These are phyloP conservation scores for Babesia gibsoni DNA, from an alignment of 169 alveolate species.

Conservation along the genomic window DNA sequence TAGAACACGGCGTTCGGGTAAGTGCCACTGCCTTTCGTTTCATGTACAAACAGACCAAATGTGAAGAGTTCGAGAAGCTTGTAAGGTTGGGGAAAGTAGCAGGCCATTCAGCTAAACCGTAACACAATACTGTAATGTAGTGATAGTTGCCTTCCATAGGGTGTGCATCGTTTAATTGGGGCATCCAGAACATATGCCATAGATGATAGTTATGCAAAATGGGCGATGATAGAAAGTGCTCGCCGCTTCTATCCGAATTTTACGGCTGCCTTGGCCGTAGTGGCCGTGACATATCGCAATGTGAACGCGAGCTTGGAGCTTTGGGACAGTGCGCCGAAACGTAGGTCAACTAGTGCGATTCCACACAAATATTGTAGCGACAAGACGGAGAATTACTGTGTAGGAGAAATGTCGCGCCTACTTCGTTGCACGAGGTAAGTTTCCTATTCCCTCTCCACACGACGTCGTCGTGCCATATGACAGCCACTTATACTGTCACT, in stretches of 20 bases:
- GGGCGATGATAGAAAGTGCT: conserved; percentile 51
- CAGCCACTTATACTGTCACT: too few species aligned
- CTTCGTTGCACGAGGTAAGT: conserved; percentile 72
- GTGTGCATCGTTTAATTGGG: too few species aligned
- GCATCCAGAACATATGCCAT: neutral
- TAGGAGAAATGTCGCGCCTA: conserved; percentile 64
- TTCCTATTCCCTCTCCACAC: too few species aligned
- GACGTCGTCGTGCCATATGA: too few species aligned
- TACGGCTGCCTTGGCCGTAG: conserved; percentile 51
- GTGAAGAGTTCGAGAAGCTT: conserved; percentile 74
- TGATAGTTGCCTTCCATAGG: neutral
- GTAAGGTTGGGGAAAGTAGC: conserved; percentile 72
- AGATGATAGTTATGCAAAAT: neutral
- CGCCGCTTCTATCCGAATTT: conserved; percentile 32
- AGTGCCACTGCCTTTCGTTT: neutral
- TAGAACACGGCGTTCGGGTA: conserved; percentile 75
- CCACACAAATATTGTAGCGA: conserved; percentile 15
- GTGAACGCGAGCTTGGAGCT: conserved; percentile 26
- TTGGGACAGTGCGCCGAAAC: conserved; percentile 49
- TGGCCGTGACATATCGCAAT: conserved; percentile 58
- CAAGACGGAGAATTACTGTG: conserved; percentile 62
- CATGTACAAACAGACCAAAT: conserved; percentile 57
- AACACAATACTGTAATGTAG: conserved; percentile 6
- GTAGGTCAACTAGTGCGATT: conserved; percentile 1
- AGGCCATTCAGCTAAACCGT: conserved; percentile 64